Evolutionary conservation across 2,329 filamentous ascomycete genomes (phyloP).

Genomic region (Cadophora sp.): DNA sequence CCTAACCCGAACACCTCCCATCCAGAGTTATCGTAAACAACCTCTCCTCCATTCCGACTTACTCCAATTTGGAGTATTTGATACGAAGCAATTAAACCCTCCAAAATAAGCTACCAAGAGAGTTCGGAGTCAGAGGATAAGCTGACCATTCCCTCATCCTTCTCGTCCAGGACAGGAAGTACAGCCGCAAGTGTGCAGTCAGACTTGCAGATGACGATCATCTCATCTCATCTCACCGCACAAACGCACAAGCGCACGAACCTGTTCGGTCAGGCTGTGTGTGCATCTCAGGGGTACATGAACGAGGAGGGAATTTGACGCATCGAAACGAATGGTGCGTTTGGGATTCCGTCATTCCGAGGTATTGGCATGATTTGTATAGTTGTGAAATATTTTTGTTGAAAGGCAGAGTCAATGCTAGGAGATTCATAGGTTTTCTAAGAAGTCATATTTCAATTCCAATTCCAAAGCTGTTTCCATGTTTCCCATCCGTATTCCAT

Average conservation of each 20-base stretch:
- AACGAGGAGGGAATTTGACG: background rate
- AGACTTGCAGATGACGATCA: background rate
- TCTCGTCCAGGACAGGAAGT: background rate
- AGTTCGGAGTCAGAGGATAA: background rate
- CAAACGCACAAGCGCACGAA: background rate
- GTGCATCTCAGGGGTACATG: background rate
- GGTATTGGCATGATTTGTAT: background rate
- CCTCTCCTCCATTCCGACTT: too few relatives aligned
- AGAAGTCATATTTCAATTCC: background rate
- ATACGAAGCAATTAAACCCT: background rate
- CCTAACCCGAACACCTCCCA: too few relatives aligned
- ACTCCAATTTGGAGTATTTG: background rate
- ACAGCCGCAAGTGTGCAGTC: background rate
- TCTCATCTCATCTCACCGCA: background rate
- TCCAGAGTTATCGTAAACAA: too few relatives aligned
- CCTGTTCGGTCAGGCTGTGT: background rate
- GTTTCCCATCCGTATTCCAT: conserved; percentile 24
- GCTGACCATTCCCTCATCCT: background rate
- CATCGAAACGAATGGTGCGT: background rate
- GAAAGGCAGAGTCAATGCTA: too few relatives aligned
- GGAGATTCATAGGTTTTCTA: background rate
- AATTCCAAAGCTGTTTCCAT: conserved; percentile 13
- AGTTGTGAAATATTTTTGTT: too few relatives aligned
- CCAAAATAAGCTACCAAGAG: background rate
- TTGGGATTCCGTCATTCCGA: background rate